Evolutionary conservation across 2,329 filamentous ascomycete genomes (phyloP).

Genomic region (Didymella arachidicola): DNA sequence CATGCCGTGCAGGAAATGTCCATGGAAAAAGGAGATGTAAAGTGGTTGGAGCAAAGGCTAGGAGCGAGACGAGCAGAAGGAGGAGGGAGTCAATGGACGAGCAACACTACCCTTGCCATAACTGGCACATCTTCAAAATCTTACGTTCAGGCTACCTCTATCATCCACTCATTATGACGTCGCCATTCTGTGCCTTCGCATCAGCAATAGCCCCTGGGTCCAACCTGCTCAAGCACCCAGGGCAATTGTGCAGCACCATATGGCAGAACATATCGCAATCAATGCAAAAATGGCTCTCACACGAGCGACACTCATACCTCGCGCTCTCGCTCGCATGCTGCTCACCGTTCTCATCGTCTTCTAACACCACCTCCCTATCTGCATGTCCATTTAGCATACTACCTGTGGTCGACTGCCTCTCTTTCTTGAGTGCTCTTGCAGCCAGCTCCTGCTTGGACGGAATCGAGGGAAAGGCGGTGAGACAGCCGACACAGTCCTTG

Average conservation of each 20-base stretch:
- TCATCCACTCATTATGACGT: conserved; percentile 41
- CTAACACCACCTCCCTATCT: conserved; percentile 12
- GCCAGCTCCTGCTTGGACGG: conserved; percentile 26
- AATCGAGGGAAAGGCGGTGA: conserved; percentile 70
- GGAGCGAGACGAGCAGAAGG: no score
- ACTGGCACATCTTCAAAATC: no score
- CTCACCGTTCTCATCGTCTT: conserved; percentile 46
- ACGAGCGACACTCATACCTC: conserved; percentile 88
- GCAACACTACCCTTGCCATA: no score
- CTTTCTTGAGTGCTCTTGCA: conserved; percentile 21
- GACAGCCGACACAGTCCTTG: conserved; percentile 78
- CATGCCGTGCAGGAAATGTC: no score
- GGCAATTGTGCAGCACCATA: conserved; percentile 94
- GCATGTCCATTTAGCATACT: conserved; percentile 16
- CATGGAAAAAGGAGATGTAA: no score
- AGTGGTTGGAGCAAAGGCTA: no score
- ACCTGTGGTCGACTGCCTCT: conserved; percentile 22
- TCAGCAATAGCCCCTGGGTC: conserved; percentile 27
- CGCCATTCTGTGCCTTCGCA: conserved; percentile 28
- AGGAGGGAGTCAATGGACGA: no score
- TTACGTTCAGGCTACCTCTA: no score
- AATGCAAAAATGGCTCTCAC: conserved; percentile 91
- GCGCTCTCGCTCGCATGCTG: conserved; percentile 76
- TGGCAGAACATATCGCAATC: conserved; percentile 97
- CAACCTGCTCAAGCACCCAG: conserved; percentile 73